These are phyloP conservation scores for Ceratocystiopsis brevicomis DNA, from an alignment of 2,329 filamentous ascomycete genomes.

Conservation along the genomic window DNA sequence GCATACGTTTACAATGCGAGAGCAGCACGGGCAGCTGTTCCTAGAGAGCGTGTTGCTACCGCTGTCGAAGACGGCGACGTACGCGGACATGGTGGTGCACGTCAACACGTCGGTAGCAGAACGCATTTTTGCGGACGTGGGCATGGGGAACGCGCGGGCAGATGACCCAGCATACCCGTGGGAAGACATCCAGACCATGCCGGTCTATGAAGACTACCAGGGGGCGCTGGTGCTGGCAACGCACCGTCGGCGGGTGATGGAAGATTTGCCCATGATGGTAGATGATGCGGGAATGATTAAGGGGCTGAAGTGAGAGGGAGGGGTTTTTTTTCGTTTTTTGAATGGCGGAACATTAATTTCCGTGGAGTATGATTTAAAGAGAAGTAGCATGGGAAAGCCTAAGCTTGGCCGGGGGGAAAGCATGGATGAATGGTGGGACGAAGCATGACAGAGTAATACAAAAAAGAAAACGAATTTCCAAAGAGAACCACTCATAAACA, in stretches of 20 bases:
- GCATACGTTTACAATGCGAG: slow-evolving; percentile 6
- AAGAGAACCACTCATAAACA: too few species aligned
- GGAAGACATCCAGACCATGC: slow-evolving; percentile 2
- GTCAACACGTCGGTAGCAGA: slow-evolving; percentile 5
- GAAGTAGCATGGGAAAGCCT: too few species aligned
- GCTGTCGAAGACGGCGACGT: slow-evolving; percentile 1
- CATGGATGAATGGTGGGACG: too few species aligned
- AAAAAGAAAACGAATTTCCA: too few species aligned
- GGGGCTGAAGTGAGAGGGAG: not conserved
- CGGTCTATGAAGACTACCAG: slow-evolving; percentile 6
- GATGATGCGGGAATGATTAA: slow-evolving; percentile 2
- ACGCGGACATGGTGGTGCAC: slow-evolving; percentile 3
- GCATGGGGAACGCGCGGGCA: not conserved
- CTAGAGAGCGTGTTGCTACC: slow-evolving; percentile 7
- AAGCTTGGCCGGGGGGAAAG: too few species aligned
- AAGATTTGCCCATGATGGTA: not conserved
- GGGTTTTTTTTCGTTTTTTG: too few species aligned
- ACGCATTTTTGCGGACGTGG: slow-evolving; percentile 3
- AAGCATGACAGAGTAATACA: too few species aligned
- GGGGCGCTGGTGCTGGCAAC: slow-evolving; percentile 2
- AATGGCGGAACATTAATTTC: too few species aligned
- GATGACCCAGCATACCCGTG: not conserved
- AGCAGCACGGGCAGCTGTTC: slow-evolving; percentile 7
- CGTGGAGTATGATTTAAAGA: too few species aligned
- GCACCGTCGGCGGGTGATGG: slow-evolving; percentile 2